Conservation (phyloP, 495 filamentous ascomycete genomes). For the Penicillium malachiteum region DNA sequence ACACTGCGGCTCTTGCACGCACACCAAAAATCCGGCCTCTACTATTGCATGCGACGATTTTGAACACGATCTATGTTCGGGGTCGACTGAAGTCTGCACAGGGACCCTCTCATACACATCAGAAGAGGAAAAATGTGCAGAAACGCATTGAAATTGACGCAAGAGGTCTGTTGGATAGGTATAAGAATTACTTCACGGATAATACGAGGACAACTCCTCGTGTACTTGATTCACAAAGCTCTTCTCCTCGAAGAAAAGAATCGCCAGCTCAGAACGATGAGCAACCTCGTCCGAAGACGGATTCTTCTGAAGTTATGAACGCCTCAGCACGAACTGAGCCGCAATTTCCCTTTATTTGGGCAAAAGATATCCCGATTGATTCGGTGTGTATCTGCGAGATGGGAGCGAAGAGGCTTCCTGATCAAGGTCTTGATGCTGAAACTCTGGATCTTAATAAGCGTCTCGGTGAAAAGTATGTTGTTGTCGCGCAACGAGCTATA, state of each 20-base stretch:
- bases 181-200: conserved; percentile 36
- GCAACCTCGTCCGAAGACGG: no score
- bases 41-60: conserved; percentile 77
- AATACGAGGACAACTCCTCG: conserved; percentile 21
- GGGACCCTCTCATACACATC: conserved; percentile 5
- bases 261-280: no score
- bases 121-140: conserved; percentile 30
- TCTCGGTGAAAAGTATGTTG: conserved; percentile 43
- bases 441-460: conserved; percentile 27
- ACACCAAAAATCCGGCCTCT: conserved; percentile 54
- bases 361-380: conserved; percentile 58
- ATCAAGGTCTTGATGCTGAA: conserved; percentile 4
- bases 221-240: background rate
- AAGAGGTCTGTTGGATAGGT: conserved; percentile 29
- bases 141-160: conserved; percentile 40
- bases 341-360: conserved; percentile 53
- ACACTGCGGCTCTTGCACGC: conserved; percentile 10
- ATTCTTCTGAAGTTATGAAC: no score
- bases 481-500: conserved; percentile 35
- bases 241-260: background rate
- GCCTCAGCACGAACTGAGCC: background rate
- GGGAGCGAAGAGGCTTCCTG: conserved; percentile 65
- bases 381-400: conserved; percentile 72
- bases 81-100: conserved; percentile 32
- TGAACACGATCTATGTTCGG: conserved; percentile 80